Percentiles rank a stretch among this genome's conserved stretches.
These are phyloP conservation scores for Penicillium paxilli DNA, from an alignment of 495 filamentous ascomycete species.

Conservation along the genomic window DNA sequence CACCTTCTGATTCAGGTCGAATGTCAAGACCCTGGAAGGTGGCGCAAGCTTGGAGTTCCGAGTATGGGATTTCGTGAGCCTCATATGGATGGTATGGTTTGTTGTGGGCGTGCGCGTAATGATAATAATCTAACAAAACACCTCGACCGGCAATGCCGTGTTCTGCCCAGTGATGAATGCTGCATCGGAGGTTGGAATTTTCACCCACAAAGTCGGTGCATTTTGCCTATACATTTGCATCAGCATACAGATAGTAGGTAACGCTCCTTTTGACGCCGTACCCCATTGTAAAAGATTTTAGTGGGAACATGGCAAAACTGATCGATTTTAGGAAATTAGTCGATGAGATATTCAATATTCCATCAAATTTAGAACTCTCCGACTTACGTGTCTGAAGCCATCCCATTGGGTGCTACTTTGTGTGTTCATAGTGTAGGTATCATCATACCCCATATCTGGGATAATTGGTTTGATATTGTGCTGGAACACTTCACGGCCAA, in stretches of 20 bases:
- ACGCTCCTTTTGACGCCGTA: constrained; percentile 10
- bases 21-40: constrained; percentile 45
- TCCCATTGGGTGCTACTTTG: constrained; percentile 77
- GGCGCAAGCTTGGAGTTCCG: constrained; percentile 59
- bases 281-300: constrained; percentile 53
- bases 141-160: constrained; percentile 51
- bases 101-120: constrained; percentile 38
- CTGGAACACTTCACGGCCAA: constrained; percentile 51
- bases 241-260: neutral
- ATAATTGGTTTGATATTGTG: constrained; percentile 50
- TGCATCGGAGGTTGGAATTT: constrained; percentile 46
- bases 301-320: constrained; percentile 44
- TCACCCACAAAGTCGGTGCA: constrained; percentile 48
- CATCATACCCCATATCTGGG: constrained; percentile 52
- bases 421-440: constrained; percentile 67
- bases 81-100: constrained; percentile 57
- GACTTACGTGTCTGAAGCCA: constrained; percentile 62
- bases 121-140: constrained; percentile 51
- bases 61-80: constrained; percentile 58
- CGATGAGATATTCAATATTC: neutral
- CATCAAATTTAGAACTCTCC: neutral
- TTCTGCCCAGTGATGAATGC: constrained; percentile 46
- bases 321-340: neutral
- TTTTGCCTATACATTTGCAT: constrained; percentile 28
- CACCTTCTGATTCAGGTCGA: constrained; percentile 49